Base-by-base conservation (phyloP, 2,329 filamentous ascomycete species). In the Sclerotinia minor region DNA sequence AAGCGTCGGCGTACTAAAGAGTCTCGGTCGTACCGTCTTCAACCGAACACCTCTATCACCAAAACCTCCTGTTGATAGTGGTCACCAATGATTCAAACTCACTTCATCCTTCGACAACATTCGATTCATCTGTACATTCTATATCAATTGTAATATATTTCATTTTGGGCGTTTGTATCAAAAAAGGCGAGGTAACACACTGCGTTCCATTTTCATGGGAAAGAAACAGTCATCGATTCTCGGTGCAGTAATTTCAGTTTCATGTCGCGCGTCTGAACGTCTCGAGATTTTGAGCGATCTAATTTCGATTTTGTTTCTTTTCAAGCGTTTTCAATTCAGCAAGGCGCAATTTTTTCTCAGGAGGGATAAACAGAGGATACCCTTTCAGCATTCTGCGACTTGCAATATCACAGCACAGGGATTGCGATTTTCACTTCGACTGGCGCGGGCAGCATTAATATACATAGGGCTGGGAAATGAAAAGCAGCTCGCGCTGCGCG, bases 21-120 rank as follows among this genome's bases (percentile, higher is more conserved):
- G 81, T 64, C 80, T 88, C 38, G 80, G 85, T 44, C 82, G 83
- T 70, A 85, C 83, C 68, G 85, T 88, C 35, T 88, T 87, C 76
- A 83, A 81, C 72, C 83, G 86, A 54, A 72, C 74, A 54, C 74
- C 74, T 15, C 71, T 73, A 65, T 76, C 75, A 47, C 75, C 75
- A 26, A 75, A 70, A 68, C 55, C 70, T 50, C 71, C 73, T 8
- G 52, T 69, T 24, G 75, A 76, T 44, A 71, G 44, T 60, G 47
- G 38, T 50, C 68, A 59, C 19, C 64, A 60, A 35, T 60, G n/a
- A 66, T 60, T 32, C 19, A 41, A 47, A 44, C 57, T 26, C 24
- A 41, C 32, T 29, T 45, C n/a, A 60, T 55, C n/a, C n/a, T 57
- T 54, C 50, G 64, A 61, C 61, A 50, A 69, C 19, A n/a, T 67